phyloP scores from a whole-genome alignment of 2,329 filamentous ascomycete genomes.

The Colletotrichum cordylinicola region DNA sequence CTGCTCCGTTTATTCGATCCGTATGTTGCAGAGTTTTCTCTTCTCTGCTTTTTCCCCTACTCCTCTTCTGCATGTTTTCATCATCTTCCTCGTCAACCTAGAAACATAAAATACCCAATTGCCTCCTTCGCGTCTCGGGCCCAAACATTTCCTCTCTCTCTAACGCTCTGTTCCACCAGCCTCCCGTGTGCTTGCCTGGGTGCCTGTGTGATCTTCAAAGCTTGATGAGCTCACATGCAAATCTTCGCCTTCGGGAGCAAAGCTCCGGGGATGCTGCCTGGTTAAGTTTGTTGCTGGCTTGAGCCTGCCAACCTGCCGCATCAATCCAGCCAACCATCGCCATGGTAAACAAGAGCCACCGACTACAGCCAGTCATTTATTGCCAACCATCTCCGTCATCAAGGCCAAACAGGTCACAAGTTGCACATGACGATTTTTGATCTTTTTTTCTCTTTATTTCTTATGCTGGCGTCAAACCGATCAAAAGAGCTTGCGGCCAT shows the following conservation, averaged over 20 bases:
- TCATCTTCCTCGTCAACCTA: neutral
- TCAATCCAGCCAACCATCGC: neutral
- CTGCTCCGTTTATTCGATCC: slow-evolving; percentile 18
- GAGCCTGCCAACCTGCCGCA: neutral
- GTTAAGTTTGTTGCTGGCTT: slow-evolving; percentile 17
- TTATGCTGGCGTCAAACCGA: slow-evolving; percentile 13
- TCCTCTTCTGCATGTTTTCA: neutral
- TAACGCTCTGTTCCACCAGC: neutral
- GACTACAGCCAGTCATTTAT: neutral
- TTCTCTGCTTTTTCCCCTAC: neutral
- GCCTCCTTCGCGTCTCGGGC: neutral
- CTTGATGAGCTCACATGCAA: slow-evolving; percentile 23
- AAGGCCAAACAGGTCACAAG: slow-evolving; percentile 6
- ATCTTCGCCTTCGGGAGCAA: slow-evolving; percentile 18
- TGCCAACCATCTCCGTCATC: neutral
- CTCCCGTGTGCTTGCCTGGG: neutral
- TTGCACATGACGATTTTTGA: slow-evolving; percentile 4
- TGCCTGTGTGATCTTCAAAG: slow-evolving; percentile 19
- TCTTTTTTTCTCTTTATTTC: slow-evolving; percentile 14
- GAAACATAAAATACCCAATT: slow-evolving; percentile 8
- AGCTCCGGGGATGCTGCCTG: slow-evolving; percentile 7
- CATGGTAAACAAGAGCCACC: neutral
- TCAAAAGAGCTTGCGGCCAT: slow-evolving; percentile 16
- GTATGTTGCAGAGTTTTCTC: slow-evolving; percentile 21
- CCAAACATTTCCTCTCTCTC: neutral